Conservation (phyloP, 768 basidiomycete genomes). For the Holtermanniella nyarrowii region DNA sequence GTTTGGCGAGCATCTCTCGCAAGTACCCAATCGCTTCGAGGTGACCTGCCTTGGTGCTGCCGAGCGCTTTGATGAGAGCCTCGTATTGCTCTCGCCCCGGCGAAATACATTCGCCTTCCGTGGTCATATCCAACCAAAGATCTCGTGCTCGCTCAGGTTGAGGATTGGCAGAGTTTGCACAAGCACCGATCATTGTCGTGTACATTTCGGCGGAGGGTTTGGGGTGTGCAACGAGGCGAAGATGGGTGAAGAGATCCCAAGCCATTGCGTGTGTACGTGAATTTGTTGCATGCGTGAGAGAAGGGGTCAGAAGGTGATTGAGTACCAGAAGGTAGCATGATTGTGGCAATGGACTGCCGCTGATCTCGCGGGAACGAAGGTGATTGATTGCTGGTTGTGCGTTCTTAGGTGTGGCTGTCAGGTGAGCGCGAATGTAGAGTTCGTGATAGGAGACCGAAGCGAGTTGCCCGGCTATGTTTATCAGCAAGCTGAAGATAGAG, state of each 20-base stretch:
- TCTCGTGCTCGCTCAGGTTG: constrained; percentile 89
- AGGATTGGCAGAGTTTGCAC: constrained; percentile 50
- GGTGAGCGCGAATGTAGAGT: constrained; percentile 50
- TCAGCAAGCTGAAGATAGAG: constrained; percentile 1
- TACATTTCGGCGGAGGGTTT: constrained; percentile 63
- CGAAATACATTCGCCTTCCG: constrained; percentile 50
- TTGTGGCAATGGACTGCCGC: constrained; percentile 57
- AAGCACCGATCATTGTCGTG: constrained; percentile 76
- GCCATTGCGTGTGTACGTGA: constrained; percentile 52
- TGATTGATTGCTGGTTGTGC: constrained; percentile 56
- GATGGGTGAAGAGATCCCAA: constrained; percentile 90
- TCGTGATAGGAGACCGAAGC: constrained; percentile 5
- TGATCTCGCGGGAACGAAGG: constrained; percentile 62
- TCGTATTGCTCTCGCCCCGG: constrained; percentile 66
- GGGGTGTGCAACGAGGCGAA: constrained; percentile 90
- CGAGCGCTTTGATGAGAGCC: constrained; percentile 72
- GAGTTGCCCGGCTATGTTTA: background rate
- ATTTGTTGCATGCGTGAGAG: constrained; percentile 47
- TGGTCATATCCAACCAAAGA: constrained; percentile 84
- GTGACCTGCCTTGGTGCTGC: constrained; percentile 51
- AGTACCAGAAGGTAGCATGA: constrained; percentile 65
- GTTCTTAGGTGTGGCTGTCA: constrained; percentile 43
- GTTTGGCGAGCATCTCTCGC: constrained; percentile 71
- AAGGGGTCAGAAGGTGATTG: constrained; percentile 26
- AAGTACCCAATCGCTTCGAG: constrained; percentile 75